phyloP scores from a whole-genome alignment of 2,329 filamentous ascomycete genomes.

The Botrytis tulipae region DNA sequence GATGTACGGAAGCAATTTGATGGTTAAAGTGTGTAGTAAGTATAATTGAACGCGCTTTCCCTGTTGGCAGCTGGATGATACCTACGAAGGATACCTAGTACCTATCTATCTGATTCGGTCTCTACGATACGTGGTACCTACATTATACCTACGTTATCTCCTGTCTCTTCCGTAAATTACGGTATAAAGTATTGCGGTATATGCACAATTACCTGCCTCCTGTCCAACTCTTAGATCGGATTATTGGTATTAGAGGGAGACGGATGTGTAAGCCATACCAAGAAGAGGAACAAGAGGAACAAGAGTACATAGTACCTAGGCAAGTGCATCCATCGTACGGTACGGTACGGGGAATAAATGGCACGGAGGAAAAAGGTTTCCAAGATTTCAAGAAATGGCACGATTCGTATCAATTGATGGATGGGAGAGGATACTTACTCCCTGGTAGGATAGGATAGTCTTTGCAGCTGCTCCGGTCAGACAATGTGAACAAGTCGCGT shows the following conservation, averaged over 20 bases:
- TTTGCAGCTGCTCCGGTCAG: neutral
- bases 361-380: neutral
- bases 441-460: neutral
- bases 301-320: neutral
- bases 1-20: neutral
- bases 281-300: neutral
- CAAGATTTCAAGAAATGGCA: slow-evolving; percentile 4
- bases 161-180: neutral
- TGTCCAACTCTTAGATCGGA: neutral
- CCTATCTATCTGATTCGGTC: no score
- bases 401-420: slow-evolving; percentile 3
- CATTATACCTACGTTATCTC: neutral
- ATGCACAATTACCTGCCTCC: neutral
- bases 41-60: neutral
- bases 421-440: neutral
- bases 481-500: neutral
- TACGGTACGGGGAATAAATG: neutral
- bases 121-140: no score
- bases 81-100: no score
- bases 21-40: neutral
- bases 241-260: neutral
- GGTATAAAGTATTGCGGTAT: neutral
- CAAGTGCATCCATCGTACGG: neutral
- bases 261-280: neutral
- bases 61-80: neutral